Base-by-base conservation (phyloP, 2,329 filamentous ascomycete genomes). In the Monilinia polystroma region DNA sequence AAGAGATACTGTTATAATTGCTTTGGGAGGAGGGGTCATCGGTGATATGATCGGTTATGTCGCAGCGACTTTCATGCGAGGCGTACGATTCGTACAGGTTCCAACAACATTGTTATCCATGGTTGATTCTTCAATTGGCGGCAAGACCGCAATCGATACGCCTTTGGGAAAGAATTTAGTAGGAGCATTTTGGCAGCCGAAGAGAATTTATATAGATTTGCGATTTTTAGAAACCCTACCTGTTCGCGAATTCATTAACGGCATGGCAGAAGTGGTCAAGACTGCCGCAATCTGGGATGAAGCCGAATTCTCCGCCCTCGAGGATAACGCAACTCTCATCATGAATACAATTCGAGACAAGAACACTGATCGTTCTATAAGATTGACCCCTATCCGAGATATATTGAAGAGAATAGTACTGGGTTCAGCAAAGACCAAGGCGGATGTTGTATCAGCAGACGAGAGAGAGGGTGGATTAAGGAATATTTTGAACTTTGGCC, bases 11-110 rank as follows among this genome's bases (percentile, higher is more conserved):
- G 91, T 99, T 70, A 89, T 99, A 68, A 91, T 99, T 77, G 95
- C 95, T 32, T 85, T 99, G 12, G 95, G 95, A 43, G 95, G 95
- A 71, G 95, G 95, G 67, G 95, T 99, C 69, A 97, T 99, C 79
- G 95, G 95, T 43, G 95, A 99, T 79, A 90, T 99, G 90, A 93
- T 97, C 70, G 95, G 95, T 63, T 99, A 96, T 77, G 93, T 98
- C 63, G 95, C 95, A 29, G 93, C 95, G 51, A 99, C 95, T 49
- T 99, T 98, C 80, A 99, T 99, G 95, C 90, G 95, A 72, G 95
- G 95, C 66, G 90, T 99, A 70, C 91, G 91, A 72, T 97, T 97
- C 77, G 93, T 97, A 53, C 95, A 99, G 79, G 93, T 99, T 57
- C 95, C 95, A 1, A 99, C 95, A 12, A 97, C 93, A 0, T 83